Conservation (phyloP, 345 rosid species). For the Eucalyptus coolabah region DNA sequence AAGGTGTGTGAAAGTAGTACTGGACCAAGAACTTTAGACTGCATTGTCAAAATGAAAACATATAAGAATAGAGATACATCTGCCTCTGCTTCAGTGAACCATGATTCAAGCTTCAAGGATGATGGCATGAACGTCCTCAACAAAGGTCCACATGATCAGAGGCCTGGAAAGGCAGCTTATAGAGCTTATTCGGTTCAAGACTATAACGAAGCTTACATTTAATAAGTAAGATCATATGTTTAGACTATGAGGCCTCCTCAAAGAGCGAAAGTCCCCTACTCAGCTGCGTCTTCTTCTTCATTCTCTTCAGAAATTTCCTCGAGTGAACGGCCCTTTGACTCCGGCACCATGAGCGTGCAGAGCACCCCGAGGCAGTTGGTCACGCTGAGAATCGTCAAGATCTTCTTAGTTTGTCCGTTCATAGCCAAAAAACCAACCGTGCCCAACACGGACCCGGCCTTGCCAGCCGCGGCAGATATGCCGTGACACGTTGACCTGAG, state of each 20-base stretch:
- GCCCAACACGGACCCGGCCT: not conserved
- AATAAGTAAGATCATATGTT: not conserved
- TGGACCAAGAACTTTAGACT: not conserved
- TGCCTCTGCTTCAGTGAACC: not conserved
- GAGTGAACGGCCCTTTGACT: not conserved
- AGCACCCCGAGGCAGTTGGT: not conserved
- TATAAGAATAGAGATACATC: not conserved
- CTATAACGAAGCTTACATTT: not conserved
- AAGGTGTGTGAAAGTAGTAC: not conserved
- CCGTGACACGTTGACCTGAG: constrained; percentile 3
- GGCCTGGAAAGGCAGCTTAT: not conserved
- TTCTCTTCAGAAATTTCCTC: not conserved
- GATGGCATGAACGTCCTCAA: not conserved
- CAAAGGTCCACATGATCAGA: not conserved
- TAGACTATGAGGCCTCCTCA: not conserved
- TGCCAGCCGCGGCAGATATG: not conserved
- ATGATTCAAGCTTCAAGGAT: not conserved
- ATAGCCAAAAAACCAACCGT: too few relatives aligned
- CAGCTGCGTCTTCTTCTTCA: not conserved
- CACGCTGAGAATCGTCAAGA: not conserved
- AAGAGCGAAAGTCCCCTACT: not conserved
- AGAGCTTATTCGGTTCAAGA: not conserved
- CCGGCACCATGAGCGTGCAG: not conserved
- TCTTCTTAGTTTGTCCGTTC: too few relatives aligned
- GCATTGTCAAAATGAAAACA: not conserved